Base-by-base conservation (phyloP, 208 protist species). In the Leishmania martiniquensis region DNA sequence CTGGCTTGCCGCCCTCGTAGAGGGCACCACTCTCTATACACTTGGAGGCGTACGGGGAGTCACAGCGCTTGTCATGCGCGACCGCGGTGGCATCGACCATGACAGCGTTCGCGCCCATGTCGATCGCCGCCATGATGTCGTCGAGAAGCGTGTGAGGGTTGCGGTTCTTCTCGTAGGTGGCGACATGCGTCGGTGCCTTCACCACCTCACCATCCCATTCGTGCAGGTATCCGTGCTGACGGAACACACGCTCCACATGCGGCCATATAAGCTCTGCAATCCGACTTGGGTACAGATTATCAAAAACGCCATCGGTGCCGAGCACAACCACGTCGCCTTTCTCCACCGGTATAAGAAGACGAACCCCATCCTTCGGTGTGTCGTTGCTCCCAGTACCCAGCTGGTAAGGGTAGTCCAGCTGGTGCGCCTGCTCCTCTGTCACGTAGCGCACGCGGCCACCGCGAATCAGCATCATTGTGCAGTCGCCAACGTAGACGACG, bases 1-100 rank as follows among this genome's bases (percentile, higher is more conserved):
- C 91, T 15, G 85, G 89, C 72, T 93, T 95, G 20, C 91, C 91
- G n/a, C 91, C 91, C 57, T 93, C 87, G 78, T 88, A 95, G 25
- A 90, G 83, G 13, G 82, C 87, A 4, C 91, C 91, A 3, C 83
- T 66, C 55, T 91, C 91, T 22, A 95, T 89, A 65, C 86, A 90
- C 70, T 90, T 88, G 34, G 74, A 71, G 20, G 91, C 87, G 80
- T 95, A 95, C 25, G 91, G 91, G 1, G 89, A 87, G 63, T 93
- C 81, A 52, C 80, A 83, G 63, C 81, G 87, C 17, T 86, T 63
- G 59, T 95, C 91, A 42, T 72, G 73, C 1, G 91, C 85, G 15
- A 85, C 78, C 0, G 69, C 73, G 4, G 79, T 70, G 0, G 89
- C 91, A 39, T 85, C 77, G 15, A 45, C 59, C 52, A 95, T 77